Evolutionary conservation across 805 yeast genomes (phyloP).

Genomic region (Candida pini): DNA sequence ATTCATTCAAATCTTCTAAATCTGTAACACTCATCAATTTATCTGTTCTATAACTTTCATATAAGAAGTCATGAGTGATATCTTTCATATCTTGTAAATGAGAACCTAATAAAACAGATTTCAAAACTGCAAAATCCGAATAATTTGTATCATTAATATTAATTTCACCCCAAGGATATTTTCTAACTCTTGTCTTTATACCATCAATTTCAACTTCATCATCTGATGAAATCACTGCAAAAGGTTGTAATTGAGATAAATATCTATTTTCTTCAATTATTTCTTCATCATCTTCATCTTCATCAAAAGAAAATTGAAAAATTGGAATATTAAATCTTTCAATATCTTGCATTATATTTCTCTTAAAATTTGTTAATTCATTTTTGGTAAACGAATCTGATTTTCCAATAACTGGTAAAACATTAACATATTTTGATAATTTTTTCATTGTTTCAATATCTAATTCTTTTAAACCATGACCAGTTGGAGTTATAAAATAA

Average conservation of each 20-base stretch:
- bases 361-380: conserved; percentile 57
- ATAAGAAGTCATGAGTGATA: conserved; percentile 58
- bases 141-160: conserved; percentile 47
- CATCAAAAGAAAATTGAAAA: conserved; percentile 67
- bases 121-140: conserved; percentile 50
- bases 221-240: conserved; percentile 67
- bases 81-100: conserved; percentile 62
- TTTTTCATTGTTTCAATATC: conserved; percentile 69
- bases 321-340: conserved; percentile 66
- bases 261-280: conserved; percentile 62
- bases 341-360: conserved; percentile 55
- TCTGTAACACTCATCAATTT: conserved; percentile 52
- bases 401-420: conserved; percentile 63
- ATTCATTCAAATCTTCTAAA: conserved; percentile 26
- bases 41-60: conserved; percentile 63
- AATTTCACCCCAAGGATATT: conserved; percentile 72
- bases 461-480: conserved; percentile 72
- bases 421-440: conserved; percentile 66
- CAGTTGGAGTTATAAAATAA: conserved; percentile 68
- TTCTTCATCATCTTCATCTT: conserved; percentile 67
- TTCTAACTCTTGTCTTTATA: conserved; percentile 48
- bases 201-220: conserved; percentile 49
- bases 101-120: conserved; percentile 51
- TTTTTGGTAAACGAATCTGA: conserved; percentile 65
- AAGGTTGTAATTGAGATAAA: conserved; percentile 64